Evolutionary conservation across 495 filamentous ascomycete species (phyloP), one percentile per base, ranked within the genome.

Genomic region (Xylaria bambusicola): DNA sequence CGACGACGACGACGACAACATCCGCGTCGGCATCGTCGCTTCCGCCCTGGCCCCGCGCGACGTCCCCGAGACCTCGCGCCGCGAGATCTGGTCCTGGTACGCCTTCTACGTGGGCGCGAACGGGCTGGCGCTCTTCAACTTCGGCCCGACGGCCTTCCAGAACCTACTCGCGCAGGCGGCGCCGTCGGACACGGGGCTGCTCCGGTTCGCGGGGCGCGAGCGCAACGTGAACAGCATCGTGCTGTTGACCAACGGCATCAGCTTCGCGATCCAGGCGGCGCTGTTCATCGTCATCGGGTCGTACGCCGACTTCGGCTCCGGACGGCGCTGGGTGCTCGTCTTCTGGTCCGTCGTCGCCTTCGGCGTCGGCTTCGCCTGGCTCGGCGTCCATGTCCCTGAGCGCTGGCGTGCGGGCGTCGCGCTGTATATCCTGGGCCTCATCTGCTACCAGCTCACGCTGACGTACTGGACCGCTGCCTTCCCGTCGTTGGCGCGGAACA

Each of bases 391-490:
- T 61, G 77, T 71, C 6, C 61, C 75, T 23, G 72, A 79, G 15
- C 73, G 84, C 68, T 87, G 83, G 84, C 69, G 80, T 49, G 69
- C 80, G 51, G 85, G 75, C 1, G 73, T 81, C 1, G 85, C 79
- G 9, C 61, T 88, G 18, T 86, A 87, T 60, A 85, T 88, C 60
- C 77, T 87, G 31, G 84, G 84, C 9, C 61, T 87, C 51, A 86
- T 87, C 62, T 83, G 84, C 23, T 86, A 87, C 64, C 85, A 88
- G 69, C 86, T 84, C 0, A 84, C 82, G 1, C 72, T 88, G 51
- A 87, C 85, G 10, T 88, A 86, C 68, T 88, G 84, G 85, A 86
- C 84, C 1, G 83, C 85, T 0, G 83, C 85, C 21, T 88, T 88
- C 60, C 85, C 85, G 17, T 77, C 81, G 0, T 73, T 88, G 10